phyloP scores from a whole-genome alignment of 257 asterid genomes.

The Przewalskia tangutica region DNA sequence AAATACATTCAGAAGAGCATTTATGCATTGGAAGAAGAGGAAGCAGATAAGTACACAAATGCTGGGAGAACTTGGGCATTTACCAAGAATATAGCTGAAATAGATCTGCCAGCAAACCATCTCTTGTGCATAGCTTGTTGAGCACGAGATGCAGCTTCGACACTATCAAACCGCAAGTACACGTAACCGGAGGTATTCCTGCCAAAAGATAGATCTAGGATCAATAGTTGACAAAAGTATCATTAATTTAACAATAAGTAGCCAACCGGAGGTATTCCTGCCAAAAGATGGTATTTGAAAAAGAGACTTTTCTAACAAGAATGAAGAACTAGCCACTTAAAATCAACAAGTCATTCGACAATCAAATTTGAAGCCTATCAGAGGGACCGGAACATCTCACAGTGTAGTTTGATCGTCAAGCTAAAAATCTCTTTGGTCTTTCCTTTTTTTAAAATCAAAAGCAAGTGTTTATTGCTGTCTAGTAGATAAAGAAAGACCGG shows the following conservation, averaged over 20 bases:
- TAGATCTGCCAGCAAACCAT: constrained; percentile 95
- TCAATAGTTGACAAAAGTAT: not conserved
- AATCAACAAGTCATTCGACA: not conserved
- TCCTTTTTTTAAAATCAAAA: not conserved
- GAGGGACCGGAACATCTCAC: not conserved
- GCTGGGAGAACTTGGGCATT: not conserved
- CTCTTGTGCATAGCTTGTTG: constrained; percentile 96
- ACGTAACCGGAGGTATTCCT: constrained; percentile 93
- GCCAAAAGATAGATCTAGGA: constrained; percentile 7
- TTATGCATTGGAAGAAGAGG: not conserved
- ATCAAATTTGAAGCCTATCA: not conserved
- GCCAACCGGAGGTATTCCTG: too few relatives aligned
- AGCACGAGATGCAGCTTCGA: constrained; percentile 70
- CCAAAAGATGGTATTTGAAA: not conserved
- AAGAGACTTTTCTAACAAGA: not conserved
- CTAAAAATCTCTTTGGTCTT: not conserved
- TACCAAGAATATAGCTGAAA: constrained; percentile 97
- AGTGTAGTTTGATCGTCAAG: not conserved
- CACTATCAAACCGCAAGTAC: constrained; percentile 75
- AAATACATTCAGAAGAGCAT: not conserved
- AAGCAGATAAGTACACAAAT: not conserved
- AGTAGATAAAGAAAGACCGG: not conserved
- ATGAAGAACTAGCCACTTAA: not conserved
- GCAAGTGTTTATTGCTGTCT: not conserved
- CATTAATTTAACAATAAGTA: not conserved